phyloP scores from a whole-genome alignment of 1,284 basidiomycete genomes.

The Cystobasidium pallidum region DNA sequence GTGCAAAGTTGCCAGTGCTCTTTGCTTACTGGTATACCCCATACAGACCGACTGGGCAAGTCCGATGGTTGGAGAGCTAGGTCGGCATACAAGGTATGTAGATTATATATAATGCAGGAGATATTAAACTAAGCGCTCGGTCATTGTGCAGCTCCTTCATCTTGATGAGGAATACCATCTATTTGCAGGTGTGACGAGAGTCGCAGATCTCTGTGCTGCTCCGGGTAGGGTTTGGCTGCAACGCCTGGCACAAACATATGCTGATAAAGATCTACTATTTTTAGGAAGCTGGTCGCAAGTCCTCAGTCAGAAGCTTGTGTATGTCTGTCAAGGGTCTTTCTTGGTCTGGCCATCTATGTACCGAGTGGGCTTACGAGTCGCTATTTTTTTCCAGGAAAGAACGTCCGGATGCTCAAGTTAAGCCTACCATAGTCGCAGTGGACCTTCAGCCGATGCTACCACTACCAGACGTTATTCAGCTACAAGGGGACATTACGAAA shows the following conservation, averaged over 20 bases:
- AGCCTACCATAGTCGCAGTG: slow-evolving; percentile 61
- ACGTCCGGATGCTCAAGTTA: slow-evolving; percentile 28
- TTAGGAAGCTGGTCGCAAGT: slow-evolving; percentile 54
- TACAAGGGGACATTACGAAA: slow-evolving; percentile 64
- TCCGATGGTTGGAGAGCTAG: slow-evolving; percentile 61
- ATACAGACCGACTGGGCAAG: slow-evolving; percentile 39
- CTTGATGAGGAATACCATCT: slow-evolving; percentile 62
- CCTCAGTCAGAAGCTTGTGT: slow-evolving; percentile 57
- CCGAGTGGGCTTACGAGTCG: too few relatives aligned
- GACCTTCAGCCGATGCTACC: slow-evolving; percentile 65
- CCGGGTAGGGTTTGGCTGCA: slow-evolving; percentile 60
- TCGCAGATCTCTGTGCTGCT: slow-evolving; percentile 65
- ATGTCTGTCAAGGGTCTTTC: slow-evolving; percentile 45
- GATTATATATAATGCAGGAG: slow-evolving; percentile 49
- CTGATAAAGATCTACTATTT: not conserved
- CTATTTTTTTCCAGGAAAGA: too few relatives aligned
- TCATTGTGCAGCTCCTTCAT: slow-evolving; percentile 54
- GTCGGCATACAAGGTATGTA: slow-evolving; percentile 63
- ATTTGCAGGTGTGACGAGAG: slow-evolving; percentile 52
- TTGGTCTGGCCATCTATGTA: too few relatives aligned
- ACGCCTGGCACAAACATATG: too few relatives aligned
- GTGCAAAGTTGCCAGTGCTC: too few relatives aligned
- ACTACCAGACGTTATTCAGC: slow-evolving; percentile 60
- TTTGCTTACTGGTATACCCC: not conserved
- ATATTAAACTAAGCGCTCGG: not conserved